Base-by-base conservation (phyloP, 805 yeast species). In the Yamadazyma nakazawae region DNA sequence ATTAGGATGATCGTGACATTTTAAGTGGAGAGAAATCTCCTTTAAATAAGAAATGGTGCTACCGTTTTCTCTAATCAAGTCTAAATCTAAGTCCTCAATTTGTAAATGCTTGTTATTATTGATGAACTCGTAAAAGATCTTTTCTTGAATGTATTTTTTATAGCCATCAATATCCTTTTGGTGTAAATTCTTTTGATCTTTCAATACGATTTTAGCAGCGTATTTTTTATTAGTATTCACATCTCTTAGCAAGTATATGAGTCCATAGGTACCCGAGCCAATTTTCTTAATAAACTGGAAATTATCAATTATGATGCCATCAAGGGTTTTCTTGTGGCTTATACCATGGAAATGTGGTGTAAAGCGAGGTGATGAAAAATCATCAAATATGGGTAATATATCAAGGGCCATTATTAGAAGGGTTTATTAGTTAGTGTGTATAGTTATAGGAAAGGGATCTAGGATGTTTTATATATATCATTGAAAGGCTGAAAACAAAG, bases 261-360 rank as follows among this genome's bases (percentile, higher is more conserved):
- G 72, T 4, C 96, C 96, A 57, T 84, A 89, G 18, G 96, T 90
- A 24, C 97, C 97, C 0, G 92, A 78, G 7, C 96, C 96, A 10
- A 85, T 76, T 54, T 79, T 76, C 49, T 66, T 68, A 48, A 73
- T 70, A 55, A 79, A 64, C 47, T 66, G 68, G 52, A 68, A 70
- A 21, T 70, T 66, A 25, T 43, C 47, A 30, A 43, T 17, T 2
- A 21, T 25, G n/a, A 43, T 19, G 8, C 47, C 47, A 34, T 43
- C 42, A 11, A 43, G 30, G 16, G 37, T 26, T 26, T 38, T 43
- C 16, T n/a, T 37, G 30, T 28, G 36, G 37, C 26, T 13, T 3
- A 39, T 37, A 11, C 37, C 24, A 13, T 31, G 31, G 8, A 45
- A 37, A 30, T 43, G 31, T 2, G 55, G 51, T 14, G 34, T 21